Evolutionary conservation across 2,329 filamentous ascomycete species (phyloP), one percentile per base, ranked within the genome.

Genomic region (Emergomyces pasteurianus): DNA sequence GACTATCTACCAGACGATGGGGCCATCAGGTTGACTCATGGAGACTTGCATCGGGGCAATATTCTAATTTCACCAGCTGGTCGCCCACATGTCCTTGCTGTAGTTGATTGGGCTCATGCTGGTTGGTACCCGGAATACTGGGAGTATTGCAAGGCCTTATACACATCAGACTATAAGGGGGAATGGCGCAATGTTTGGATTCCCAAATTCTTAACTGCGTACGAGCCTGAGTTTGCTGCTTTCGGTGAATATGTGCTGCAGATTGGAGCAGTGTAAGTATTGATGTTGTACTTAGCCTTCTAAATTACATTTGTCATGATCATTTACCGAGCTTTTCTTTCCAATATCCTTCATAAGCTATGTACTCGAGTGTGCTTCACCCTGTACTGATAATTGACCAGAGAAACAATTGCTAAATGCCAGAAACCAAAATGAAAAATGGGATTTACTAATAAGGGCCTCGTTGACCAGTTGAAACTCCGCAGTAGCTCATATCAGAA

Each of bases 81-180:
- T 16, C 65, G 65, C 0, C 40, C 58, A 38, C 65, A 62, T 9
- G 31, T 72, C 23, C 58, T 72, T 46, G 65, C 65, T 3, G 46
- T 74, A 18, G 65, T 74, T n/a, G 70, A 72, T 58, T 73, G 70
- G 70, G 62, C 59, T 4, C 69, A 73, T 58, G 62, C 67, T 10
- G 71, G 70, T 72, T 68, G 70, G 71, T 72, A 52, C 72, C 70
- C 55, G 72, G 68, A 50, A 73, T n/a, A n/a, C n/a, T n/a, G n/a
- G n/a, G n/a, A n/a, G n/a, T n/a, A n/a, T n/a, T n/a, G n/a, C n/a
- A n/a, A 72, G 57, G 65, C 70, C 5, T 56, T 64, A 9, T 73
- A 69, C 60, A 71, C 69, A 34, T 64, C 60, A 9, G 40, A 58
- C 1, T 66, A 60, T 56, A 55, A 64, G 4, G 64, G 54, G 8